Evolutionary conservation across 306 rosid genomes (phyloP).

Genomic region (Heteromeles arbutifolia): DNA sequence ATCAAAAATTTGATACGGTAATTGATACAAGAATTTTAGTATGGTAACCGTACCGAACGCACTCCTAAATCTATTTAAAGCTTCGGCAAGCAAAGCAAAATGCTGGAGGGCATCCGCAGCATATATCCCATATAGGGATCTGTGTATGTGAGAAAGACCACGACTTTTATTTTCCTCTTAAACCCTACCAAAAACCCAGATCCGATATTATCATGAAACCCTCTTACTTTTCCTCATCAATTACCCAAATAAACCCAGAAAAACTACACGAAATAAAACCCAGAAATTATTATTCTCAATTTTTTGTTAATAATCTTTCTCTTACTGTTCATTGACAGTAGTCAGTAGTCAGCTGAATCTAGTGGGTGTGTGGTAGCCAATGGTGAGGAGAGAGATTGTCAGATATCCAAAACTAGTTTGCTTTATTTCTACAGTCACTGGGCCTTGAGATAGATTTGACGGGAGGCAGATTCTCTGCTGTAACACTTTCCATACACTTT

Average conservation of each 20-base stretch:
- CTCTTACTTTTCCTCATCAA: not conserved
- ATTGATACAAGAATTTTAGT: too few species aligned
- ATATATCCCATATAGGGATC: conserved; percentile 91
- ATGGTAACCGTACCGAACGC: too few species aligned
- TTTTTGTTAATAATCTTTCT: not conserved
- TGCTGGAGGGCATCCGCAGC: conserved; percentile 54
- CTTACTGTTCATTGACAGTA: not conserved
- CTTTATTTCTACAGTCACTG: conserved; percentile 31
- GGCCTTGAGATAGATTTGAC: conserved; percentile 52
- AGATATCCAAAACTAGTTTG: conserved; percentile 31
- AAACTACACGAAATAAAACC: not conserved
- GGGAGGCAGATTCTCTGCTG: too few species aligned
- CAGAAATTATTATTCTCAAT: not conserved
- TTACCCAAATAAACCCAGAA: conserved; percentile 1
- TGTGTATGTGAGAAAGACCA: conserved; percentile 67
- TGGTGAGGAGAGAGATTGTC: conserved; percentile 8
- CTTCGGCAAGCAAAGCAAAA: conserved; percentile 24
- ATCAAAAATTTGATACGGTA: too few species aligned
- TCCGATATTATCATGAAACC: not conserved
- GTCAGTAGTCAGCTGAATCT: conserved; percentile 22
- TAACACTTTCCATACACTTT: too few species aligned
- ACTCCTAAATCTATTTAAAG: too few species aligned
- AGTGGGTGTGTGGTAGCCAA: conserved; percentile 26
- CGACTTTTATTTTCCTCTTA: conserved; percentile 32
- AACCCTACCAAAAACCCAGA: conserved; percentile 44